Conservation (phyloP, 345 rosid species). For the Cardiospermum halicacabum region DNA sequence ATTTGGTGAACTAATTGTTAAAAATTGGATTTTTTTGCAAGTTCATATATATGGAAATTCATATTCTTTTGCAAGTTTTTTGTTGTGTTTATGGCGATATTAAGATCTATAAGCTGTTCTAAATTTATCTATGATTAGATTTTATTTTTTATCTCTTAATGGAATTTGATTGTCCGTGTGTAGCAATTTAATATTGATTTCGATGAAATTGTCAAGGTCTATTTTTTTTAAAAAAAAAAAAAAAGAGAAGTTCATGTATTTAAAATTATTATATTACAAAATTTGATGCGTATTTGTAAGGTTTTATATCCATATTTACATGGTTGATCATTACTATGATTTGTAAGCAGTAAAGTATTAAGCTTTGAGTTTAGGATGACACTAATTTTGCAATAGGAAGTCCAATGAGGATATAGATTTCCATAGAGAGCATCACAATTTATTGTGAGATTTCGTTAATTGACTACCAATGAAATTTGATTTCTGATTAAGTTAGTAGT, state of each 20-base stretch:
- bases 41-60: background rate
- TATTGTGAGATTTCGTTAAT: background rate
- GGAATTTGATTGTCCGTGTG: background rate
- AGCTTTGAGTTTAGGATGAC: background rate
- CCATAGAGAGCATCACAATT: too few species aligned
- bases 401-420: background rate
- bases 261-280: too few species aligned
- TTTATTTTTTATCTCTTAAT: conserved; percentile 1
- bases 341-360: background rate
- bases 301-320: background rate
- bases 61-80: background rate
- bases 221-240: too few species aligned
- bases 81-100: background rate
- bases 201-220: too few species aligned
- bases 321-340: background rate
- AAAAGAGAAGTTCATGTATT: too few species aligned
- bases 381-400: background rate
- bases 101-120: background rate
- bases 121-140: background rate
- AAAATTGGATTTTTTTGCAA: background rate
- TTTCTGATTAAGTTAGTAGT: too few species aligned
- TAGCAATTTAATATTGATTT: background rate
- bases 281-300: too few species aligned
- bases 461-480: too few species aligned
- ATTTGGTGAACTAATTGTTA: background rate